phyloP scores from a whole-genome alignment of 192 early-diverging fungal species.

The Diversispora epigaea region DNA sequence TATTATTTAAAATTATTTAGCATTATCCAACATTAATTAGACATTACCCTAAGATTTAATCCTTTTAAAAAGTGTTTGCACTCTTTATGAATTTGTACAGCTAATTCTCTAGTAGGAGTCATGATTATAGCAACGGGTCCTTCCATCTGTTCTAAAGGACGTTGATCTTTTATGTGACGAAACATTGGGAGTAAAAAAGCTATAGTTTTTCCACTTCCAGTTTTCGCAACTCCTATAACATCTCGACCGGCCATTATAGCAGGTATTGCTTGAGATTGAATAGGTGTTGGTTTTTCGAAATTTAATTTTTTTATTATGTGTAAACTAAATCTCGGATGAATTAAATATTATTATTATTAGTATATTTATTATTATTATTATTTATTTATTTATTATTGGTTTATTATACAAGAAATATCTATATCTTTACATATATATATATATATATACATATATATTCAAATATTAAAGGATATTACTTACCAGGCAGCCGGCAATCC shows the following conservation, averaged over 20 bases:
- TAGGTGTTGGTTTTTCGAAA: slow-evolving; percentile 83
- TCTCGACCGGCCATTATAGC: slow-evolving; percentile 93
- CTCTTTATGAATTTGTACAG: slow-evolving; percentile 91
- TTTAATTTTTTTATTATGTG: slow-evolving; percentile 80
- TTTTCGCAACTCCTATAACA: slow-evolving; percentile 94
- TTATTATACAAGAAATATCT: too few relatives aligned
- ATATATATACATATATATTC: neutral
- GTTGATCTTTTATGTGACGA: slow-evolving; percentile 88
- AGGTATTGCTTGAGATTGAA: slow-evolving; percentile 94
- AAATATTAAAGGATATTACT: neutral
- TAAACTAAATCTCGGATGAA: slow-evolving; percentile 37
- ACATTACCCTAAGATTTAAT: slow-evolving; percentile 63
- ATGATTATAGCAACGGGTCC: slow-evolving; percentile 87
- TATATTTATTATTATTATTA: too few relatives aligned
- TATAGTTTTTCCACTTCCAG: slow-evolving; percentile 91
- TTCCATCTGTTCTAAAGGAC: slow-evolving; percentile 72
- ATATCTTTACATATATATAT: too few relatives aligned
- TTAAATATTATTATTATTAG: too few relatives aligned
- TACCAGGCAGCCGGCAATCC: slow-evolving; percentile 81
- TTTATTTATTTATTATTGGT: too few relatives aligned
- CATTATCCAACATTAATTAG: neutral
- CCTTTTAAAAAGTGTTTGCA: slow-evolving; percentile 86
- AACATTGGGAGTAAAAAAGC: slow-evolving; percentile 95
- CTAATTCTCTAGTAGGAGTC: slow-evolving; percentile 91
- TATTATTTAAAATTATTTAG: neutral